Evolutionary conservation across 768 basidiomycete genomes (phyloP).

Genomic region (Gloeopeniophorella convolvens): DNA sequence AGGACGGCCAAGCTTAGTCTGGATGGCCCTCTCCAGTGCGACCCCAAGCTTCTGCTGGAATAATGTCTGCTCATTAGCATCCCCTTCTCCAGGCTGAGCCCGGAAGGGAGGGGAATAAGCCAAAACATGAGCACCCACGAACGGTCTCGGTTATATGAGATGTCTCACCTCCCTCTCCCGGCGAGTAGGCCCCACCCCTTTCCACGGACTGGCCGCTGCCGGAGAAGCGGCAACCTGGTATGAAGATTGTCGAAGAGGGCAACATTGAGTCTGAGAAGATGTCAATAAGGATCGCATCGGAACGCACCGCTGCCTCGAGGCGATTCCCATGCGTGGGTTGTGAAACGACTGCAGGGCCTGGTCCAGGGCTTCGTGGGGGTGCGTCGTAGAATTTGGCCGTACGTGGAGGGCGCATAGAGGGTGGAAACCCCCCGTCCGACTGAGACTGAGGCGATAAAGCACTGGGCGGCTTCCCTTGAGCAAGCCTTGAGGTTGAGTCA

Average conservation of each 20-base stretch:
- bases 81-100: background rate
- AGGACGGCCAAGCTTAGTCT: constrained; percentile 3
- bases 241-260: background rate
- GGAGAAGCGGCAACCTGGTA: background rate
- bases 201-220: background rate
- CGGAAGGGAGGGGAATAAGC: background rate
- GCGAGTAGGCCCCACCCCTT: background rate
- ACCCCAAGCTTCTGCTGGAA: background rate
- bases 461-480: too few species aligned
- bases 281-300: background rate
- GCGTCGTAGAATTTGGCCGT: too few species aligned
- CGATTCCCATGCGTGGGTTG: background rate
- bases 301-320: background rate
- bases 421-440: too few species aligned
- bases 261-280: too few species aligned
- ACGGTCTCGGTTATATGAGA: too few species aligned
- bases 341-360: too few species aligned
- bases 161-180: background rate
- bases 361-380: too few species aligned
- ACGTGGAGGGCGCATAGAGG: too few species aligned
- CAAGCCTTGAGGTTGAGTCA: too few species aligned
- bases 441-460: too few species aligned
- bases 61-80: background rate
- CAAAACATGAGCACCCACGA: background rate
- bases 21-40: constrained; percentile 1